phyloP scores from a whole-genome alignment of 495 filamentous ascomycete species.

The Penicillium tannophilum region DNA sequence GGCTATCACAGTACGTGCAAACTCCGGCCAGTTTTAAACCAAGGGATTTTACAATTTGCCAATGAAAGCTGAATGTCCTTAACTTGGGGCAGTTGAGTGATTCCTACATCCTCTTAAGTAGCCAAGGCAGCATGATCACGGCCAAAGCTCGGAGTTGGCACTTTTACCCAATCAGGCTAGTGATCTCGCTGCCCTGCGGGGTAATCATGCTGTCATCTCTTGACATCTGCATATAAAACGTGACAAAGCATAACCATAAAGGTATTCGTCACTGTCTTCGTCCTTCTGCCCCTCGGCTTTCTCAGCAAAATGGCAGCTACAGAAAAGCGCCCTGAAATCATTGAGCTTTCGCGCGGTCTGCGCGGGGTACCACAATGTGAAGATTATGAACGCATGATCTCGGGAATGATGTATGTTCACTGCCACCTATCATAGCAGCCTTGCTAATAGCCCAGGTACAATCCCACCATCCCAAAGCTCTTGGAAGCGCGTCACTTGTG shows the following conservation, averaged over 20 bases:
- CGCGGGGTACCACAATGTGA: slow-evolving; percentile 46
- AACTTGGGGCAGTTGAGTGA: no score
- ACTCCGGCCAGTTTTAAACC: not conserved
- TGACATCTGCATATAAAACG: not conserved
- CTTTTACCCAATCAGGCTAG: not conserved
- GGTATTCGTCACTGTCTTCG: not conserved
- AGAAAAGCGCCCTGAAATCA: slow-evolving; percentile 46
- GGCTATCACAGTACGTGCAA: no score
- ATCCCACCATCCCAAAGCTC: slow-evolving; percentile 44
- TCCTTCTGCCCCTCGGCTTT: not conserved
- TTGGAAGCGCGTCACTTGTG: slow-evolving; percentile 46
- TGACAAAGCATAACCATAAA: not conserved
- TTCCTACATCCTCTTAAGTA: not conserved
- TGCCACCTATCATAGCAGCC: not conserved
- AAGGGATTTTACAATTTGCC: no score
- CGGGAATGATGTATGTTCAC: slow-evolving; percentile 49
- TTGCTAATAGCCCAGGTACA: slow-evolving; percentile 37
- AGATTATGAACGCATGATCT: slow-evolving; percentile 58
- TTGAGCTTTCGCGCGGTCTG: slow-evolving; percentile 45
- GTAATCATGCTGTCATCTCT: not conserved
- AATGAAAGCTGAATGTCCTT: no score
- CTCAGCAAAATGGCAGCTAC: slow-evolving; percentile 35
- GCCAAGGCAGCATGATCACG: not conserved
- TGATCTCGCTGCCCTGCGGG: not conserved
- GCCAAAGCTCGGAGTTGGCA: not conserved